phyloP scores from a whole-genome alignment of 139 green algal genomes.

The Haematococcus sp. region DNA sequence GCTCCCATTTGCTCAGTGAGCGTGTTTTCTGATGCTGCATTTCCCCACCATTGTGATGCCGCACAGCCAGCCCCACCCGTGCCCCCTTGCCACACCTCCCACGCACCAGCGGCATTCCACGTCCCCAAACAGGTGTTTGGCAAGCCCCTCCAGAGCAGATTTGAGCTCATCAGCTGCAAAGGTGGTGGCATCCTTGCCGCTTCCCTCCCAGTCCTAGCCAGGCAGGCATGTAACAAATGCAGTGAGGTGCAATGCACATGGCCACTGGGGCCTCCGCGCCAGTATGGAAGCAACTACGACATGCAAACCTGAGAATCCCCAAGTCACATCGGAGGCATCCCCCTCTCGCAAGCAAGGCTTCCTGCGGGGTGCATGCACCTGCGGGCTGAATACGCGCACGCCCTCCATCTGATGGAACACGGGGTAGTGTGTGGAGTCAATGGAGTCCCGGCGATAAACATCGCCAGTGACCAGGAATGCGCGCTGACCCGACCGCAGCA shows the following conservation, averaged over 20 bases:
- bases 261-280: too few species aligned
- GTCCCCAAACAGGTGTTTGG: constrained; percentile 84
- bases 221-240: too few species aligned
- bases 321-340: too few species aligned
- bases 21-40: too few species aligned
- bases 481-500: constrained; percentile 71
- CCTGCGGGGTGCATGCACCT: constrained; percentile 12
- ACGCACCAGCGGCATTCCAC: constrained; percentile 68
- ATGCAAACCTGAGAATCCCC: too few species aligned
- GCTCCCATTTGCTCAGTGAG: too few species aligned
- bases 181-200: constrained; percentile 49
- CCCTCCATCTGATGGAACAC: constrained; percentile 99
- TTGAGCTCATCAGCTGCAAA: constrained; percentile 86
- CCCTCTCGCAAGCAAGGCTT: too few species aligned
- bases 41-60: too few species aligned
- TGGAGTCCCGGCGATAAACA: constrained; percentile 94
- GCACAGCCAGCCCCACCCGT: too few species aligned
- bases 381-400: constrained; percentile 68
- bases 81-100: too few species aligned
- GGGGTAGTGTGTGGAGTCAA: constrained; percentile 98
- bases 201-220: constrained; percentile 59
- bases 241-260: background rate
- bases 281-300: too few species aligned
- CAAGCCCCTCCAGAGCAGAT: constrained; percentile 84
- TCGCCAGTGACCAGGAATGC: constrained; percentile 95